A percentile compares a stretch with the other conserved stretches of the same genome.
Evolutionary conservation across 2,329 filamentous ascomycete genomes (phyloP).

Genomic region (Penicillium sp.): DNA sequence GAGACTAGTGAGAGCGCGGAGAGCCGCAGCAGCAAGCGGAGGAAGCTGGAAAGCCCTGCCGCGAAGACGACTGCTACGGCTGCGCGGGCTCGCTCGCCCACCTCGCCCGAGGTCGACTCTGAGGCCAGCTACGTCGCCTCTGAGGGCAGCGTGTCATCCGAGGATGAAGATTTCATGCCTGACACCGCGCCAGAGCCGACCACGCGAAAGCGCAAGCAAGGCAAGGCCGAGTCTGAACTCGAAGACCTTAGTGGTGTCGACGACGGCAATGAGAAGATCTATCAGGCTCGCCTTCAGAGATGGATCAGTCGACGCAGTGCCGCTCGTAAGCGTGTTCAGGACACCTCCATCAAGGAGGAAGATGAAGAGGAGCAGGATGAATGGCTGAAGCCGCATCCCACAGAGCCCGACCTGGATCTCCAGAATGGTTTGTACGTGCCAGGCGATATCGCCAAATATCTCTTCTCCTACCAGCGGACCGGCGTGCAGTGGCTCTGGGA

Average conservation of each 20-base stretch:
- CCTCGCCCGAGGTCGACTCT: slow-evolving; percentile 32
- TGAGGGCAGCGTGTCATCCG: slow-evolving; percentile 35
- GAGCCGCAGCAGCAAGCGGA: slow-evolving; percentile 38
- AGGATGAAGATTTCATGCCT: slow-evolving; percentile 43
- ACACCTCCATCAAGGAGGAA: slow-evolving; percentile 43
- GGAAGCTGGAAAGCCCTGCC: slow-evolving; percentile 33
- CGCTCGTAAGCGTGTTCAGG: slow-evolving; percentile 56
- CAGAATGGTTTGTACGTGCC: slow-evolving; percentile 78
- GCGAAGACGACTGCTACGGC: not conserved
- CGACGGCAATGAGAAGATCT: slow-evolving; percentile 84
- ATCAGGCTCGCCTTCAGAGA: slow-evolving; percentile 71
- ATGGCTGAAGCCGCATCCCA: slow-evolving; percentile 86
- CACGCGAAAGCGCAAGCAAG: slow-evolving; percentile 26
- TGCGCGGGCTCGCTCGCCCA: slow-evolving; percentile 1
- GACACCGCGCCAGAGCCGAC: slow-evolving; percentile 33
- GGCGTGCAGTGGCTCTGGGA: slow-evolving; percentile 97
- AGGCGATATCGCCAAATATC: slow-evolving; percentile 86
- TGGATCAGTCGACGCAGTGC: slow-evolving; percentile 71
- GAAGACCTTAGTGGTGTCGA: slow-evolving; percentile 71
- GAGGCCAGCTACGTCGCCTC: slow-evolving; percentile 40
- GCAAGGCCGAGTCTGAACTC: slow-evolving; percentile 44
- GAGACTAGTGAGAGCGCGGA: slow-evolving; percentile 41
- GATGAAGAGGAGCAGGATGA: slow-evolving; percentile 52
- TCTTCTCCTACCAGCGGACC: slow-evolving; percentile 97
- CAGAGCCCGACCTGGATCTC: slow-evolving; percentile 73